phyloP scores from a whole-genome alignment of 805 yeast species.

The Cephaloascus fragrans region DNA sequence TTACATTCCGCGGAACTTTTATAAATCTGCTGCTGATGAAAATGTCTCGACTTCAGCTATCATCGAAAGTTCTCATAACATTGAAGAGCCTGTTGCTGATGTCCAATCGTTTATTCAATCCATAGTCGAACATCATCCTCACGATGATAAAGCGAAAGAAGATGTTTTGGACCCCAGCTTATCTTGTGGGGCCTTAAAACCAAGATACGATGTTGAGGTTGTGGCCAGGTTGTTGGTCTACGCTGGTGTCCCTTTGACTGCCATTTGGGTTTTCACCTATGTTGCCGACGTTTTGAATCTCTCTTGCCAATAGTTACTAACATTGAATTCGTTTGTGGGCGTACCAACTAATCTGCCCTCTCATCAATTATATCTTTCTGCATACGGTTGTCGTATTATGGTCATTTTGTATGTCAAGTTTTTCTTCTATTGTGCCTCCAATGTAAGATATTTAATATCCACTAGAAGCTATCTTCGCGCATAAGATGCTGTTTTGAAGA shows the following conservation, averaged over 20 bases:
- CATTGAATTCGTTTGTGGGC: too few species aligned
- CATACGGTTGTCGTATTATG: too few species aligned
- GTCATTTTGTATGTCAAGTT: too few species aligned
- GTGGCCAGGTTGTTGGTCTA: slow-evolving; percentile 71
- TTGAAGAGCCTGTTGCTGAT: slow-evolving; percentile 4
- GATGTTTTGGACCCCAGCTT: slow-evolving; percentile 2
- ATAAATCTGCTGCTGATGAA: slow-evolving; percentile 21
- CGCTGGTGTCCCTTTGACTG: slow-evolving; percentile 63
- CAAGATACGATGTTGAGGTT: slow-evolving; percentile 67
- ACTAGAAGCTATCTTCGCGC: too few species aligned
- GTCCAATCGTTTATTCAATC: slow-evolving; percentile 1
- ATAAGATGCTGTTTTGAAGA: too few species aligned
- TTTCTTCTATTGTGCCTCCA: too few species aligned
- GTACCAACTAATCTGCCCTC: too few species aligned
- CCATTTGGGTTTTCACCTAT: slow-evolving; percentile 30
- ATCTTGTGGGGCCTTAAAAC: slow-evolving; percentile 39
- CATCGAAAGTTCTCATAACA: slow-evolving; percentile 9
- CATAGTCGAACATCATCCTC: slow-evolving; percentile 2
- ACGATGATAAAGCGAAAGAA: not conserved
- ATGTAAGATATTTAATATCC: too few species aligned
- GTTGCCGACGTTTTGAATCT: too few species aligned
- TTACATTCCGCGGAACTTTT: slow-evolving; percentile 25
- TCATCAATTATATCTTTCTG: too few species aligned
- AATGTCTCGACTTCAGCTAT: slow-evolving; percentile 20
- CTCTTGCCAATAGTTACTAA: too few species aligned